phyloP scores from a whole-genome alignment of 306 rosid species.

The Gleditsia sinensis region DNA sequence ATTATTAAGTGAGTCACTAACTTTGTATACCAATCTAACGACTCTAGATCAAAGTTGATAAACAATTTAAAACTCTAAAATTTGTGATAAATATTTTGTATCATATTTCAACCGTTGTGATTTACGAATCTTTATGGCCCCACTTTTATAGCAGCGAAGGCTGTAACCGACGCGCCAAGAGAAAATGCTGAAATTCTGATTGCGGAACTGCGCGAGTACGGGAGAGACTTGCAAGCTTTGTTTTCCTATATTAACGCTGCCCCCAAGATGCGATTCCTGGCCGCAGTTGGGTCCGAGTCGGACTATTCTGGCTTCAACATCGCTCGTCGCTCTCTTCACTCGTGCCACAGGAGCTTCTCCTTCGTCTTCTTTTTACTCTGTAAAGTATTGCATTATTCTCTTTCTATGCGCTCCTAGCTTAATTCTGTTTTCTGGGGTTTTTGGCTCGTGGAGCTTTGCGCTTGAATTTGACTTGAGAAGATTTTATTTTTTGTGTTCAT shows the following conservation, averaged over 20 bases:
- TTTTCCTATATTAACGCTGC: neutral
- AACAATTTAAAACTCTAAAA: neutral
- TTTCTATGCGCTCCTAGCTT: neutral
- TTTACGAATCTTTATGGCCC: neutral
- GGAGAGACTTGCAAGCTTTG: neutral
- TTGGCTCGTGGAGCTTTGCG: neutral
- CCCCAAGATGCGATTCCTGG: neutral
- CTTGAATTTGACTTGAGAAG: constrained; percentile 7
- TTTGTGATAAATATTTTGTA: neutral
- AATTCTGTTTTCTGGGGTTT: neutral
- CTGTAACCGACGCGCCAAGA: neutral
- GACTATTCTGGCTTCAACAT: neutral
- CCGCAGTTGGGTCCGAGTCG: neutral
- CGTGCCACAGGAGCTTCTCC: neutral
- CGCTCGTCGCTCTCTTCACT: neutral
- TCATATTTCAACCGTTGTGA: neutral
- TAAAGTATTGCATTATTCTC: neutral
- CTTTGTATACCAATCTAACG: neutral
- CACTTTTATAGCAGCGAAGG: neutral
- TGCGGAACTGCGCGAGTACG: constrained; percentile 17
- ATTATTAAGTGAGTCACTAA: too few species aligned
- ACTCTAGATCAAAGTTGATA: neutral
- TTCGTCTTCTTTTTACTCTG: neutral
- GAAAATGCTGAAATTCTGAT: too few species aligned
- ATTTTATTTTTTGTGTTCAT: neutral